Conservation (phyloP, 2,329 filamentous ascomycete species). For the Thermomyces lanuginosus region DNA sequence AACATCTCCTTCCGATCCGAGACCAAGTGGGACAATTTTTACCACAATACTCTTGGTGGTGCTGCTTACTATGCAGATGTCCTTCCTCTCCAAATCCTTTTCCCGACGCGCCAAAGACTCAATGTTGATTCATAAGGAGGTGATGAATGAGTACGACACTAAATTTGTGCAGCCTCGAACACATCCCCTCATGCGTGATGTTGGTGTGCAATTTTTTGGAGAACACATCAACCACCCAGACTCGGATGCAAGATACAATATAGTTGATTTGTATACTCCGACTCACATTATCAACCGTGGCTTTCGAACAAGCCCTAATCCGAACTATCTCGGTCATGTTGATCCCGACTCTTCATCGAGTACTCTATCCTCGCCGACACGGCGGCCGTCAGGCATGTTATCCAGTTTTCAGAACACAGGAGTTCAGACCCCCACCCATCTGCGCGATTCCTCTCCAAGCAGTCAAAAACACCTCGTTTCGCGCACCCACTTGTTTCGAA, state of each 20-base stretch:
- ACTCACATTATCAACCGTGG: conserved; percentile 51
- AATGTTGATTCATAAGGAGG: conserved; percentile 72
- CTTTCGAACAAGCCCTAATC: conserved; percentile 70
- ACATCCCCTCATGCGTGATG: conserved; percentile 62
- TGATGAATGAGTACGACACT: conserved; percentile 85
- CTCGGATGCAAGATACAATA: conserved; percentile 31
- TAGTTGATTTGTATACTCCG: conserved; percentile 47
- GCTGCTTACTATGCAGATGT: conserved; percentile 61
- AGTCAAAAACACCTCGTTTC: conserved; percentile 32
- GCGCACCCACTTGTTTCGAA: conserved; percentile 30
- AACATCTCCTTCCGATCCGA: conserved; percentile 54
- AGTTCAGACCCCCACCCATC: conserved; percentile 27
- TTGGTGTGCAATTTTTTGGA: conserved; percentile 58
- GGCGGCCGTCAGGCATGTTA: conserved; percentile 7
- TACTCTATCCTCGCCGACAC: conserved; percentile 8
- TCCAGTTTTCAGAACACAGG: conserved; percentile 11
- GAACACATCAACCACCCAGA: conserved; percentile 20
- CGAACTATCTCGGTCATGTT: conserved; percentile 57
- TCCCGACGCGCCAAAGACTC: conserved; percentile 74
- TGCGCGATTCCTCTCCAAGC: conserved; percentile 33
- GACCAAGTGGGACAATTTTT: conserved; percentile 71
- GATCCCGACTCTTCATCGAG: conserved; percentile 45
- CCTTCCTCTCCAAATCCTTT: conserved; percentile 56
- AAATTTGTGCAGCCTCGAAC: conserved; percentile 87
- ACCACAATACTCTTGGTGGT: conserved; percentile 62